Base-by-base conservation (phyloP, 2,329 filamentous ascomycete genomes). In the Trichothecium sympodiale region DNA sequence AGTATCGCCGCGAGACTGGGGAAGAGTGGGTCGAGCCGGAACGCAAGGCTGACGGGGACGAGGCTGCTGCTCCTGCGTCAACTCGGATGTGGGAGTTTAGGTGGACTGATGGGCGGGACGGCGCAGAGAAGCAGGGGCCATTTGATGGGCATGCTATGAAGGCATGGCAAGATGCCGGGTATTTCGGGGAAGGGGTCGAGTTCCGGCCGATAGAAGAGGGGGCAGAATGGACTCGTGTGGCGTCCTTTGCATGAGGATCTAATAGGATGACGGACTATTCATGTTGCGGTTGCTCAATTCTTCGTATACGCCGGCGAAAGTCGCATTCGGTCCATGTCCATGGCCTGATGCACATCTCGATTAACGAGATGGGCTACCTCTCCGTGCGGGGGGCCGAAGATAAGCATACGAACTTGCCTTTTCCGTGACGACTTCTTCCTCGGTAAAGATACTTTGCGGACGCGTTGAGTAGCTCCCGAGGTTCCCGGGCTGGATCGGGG, bases 121-220 rank as follows among this genome's bases (percentile, higher is more conserved):
- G 76, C 18, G 84, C 74, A 9, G 71, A 75, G 33, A 72, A 74
- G 39, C 86, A 98, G 56, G 91, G 91, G 0, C 89, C 91, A 0
- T 98, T 87, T 55, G 86, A 95, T 52, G 74, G 71, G 7, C 56
- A 69, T 5, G 89, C 81, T 27, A 96, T 98, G 91, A 75, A 78
- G 48, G 83, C 84, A 3, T 98, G 91, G 91, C 77, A 82, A 46
- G 77, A 84, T 42, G 86, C 86, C 17, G 91, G 91, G 3, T 96
- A 96, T 55, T 98, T 98, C 59, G 82, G 79, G 10, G 81, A 91
- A 43, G 85, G 84, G 0, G 86, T 94, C 17, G 89, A 88, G 53
- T 88, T 89, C 48, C 71, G 77, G 43, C 65, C 60, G 41, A 31
- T 27, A 8, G 37, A 27, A 17, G 34, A 25, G 8, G 39, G 31